These are phyloP conservation scores for Mrakia hoshinonis DNA, from an alignment of 768 basidiomycete genomes.

Conservation along the genomic window DNA sequence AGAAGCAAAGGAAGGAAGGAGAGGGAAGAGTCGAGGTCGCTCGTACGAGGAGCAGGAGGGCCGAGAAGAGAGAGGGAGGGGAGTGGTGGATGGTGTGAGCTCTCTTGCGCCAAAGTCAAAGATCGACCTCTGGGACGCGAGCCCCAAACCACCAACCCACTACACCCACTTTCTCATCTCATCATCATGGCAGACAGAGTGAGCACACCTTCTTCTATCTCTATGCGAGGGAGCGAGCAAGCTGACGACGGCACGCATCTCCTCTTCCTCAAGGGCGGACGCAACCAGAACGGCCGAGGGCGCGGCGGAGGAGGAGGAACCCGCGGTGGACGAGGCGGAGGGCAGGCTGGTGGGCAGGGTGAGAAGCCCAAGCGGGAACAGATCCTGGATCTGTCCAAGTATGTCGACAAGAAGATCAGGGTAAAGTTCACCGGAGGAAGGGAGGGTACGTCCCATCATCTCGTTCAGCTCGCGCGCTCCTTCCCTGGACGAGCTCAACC, in stretches of 20 bases:
- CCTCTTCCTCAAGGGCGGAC: neutral
- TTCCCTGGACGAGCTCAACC: neutral
- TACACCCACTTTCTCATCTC: neutral
- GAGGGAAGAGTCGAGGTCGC: neutral
- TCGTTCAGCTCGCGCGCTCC: neutral
- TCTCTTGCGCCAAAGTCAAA: neutral
- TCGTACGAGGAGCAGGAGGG: neutral
- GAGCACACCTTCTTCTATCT: neutral
- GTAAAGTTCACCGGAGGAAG: slow-evolving; percentile 98
- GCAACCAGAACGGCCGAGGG: neutral
- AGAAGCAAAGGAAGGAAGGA: slow-evolving; percentile 21
- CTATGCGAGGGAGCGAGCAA: too few species aligned
- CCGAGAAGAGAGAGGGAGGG: slow-evolving; percentile 10
- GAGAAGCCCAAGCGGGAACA: slow-evolving; percentile 83
- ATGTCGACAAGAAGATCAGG: slow-evolving; percentile 79
- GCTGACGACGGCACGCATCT: too few species aligned
- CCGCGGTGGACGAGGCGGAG: slow-evolving; percentile 46
- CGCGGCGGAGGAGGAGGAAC: slow-evolving; percentile 41
- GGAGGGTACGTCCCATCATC: slow-evolving; percentile 56
- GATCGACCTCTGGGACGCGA: neutral
- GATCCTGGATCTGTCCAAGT: slow-evolving; percentile 90
- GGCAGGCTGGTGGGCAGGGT: slow-evolving; percentile 44
- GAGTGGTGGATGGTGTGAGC: neutral
- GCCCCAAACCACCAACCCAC: neutral
- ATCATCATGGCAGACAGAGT: slow-evolving; percentile 6